These are phyloP conservation scores for Dendrobium nobile DNA, from an alignment of 106 monocot species.

Conservation along the genomic window DNA sequence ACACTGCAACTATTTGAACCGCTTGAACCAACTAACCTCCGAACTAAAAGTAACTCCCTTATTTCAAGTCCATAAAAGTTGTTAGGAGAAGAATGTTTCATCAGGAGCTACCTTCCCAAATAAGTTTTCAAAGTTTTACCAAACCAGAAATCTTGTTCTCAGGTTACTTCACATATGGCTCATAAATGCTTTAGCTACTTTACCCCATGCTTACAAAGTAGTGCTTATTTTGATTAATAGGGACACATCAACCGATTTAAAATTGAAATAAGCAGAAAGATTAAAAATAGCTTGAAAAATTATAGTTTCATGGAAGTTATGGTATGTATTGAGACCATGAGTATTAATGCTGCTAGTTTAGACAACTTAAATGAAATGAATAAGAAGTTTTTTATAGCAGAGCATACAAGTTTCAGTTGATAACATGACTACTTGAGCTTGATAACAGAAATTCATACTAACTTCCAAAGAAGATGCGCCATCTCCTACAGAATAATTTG, in stretches of 20 bases:
- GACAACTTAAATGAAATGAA: neutral
- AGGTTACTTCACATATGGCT: neutral
- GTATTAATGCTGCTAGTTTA: neutral
- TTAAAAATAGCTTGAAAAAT: neutral
- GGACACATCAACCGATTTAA: neutral
- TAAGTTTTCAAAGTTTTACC: neutral
- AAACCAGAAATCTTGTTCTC: neutral
- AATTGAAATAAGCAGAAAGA: neutral
- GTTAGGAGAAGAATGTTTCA: neutral
- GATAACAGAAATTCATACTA: slow-evolving; percentile 6
- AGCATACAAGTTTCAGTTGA: neutral
- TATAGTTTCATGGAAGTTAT: neutral
- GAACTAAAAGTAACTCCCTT: neutral
- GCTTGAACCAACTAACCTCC: neutral
- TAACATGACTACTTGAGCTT: neutral
- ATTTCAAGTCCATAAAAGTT: neutral
- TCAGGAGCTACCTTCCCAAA: neutral
- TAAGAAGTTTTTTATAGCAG: neutral
- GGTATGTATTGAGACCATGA: neutral
- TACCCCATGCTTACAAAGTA: neutral
- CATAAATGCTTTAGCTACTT: neutral
- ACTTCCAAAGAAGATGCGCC: slow-evolving; percentile 38
- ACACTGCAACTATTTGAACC: neutral
- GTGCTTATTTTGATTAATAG: neutral
- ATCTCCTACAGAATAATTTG: slow-evolving; percentile 23